Conservation (phyloP, 2,329 filamentous ascomycete species). For the Ilyonectria destructans region DNA sequence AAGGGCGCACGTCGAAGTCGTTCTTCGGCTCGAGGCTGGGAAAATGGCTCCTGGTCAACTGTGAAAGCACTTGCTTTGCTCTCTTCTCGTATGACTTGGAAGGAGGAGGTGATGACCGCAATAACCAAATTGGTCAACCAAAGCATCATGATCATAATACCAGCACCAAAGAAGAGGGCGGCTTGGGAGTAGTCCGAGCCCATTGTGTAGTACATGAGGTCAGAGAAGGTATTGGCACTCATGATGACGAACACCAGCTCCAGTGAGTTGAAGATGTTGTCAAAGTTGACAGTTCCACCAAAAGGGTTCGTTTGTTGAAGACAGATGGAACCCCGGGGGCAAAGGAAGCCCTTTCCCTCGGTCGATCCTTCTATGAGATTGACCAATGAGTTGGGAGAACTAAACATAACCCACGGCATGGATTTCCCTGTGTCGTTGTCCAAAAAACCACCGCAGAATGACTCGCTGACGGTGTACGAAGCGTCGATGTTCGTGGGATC, state of each 20-base stretch:
- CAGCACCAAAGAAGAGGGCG: slow-evolving; percentile 82
- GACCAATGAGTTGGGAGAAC: slow-evolving; percentile 56
- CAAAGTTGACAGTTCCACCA: slow-evolving; percentile 91
- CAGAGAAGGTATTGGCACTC: slow-evolving; percentile 97
- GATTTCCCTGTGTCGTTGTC: slow-evolving; percentile 70
- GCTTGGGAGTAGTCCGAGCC: slow-evolving; percentile 92
- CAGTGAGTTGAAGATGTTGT: slow-evolving; percentile 92
- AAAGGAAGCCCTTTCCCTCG: slow-evolving; percentile 87
- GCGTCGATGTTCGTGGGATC: slow-evolving; percentile 69
- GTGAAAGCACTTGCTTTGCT: slow-evolving; percentile 96
- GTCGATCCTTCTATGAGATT: slow-evolving; percentile 67
- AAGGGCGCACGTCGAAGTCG: slow-evolving; percentile 63
- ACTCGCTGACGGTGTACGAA: slow-evolving; percentile 75
- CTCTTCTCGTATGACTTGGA: slow-evolving; percentile 98
- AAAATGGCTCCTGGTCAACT: slow-evolving; percentile 72
- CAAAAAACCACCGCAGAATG: slow-evolving; percentile 91
- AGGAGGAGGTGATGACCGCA: slow-evolving; percentile 97
- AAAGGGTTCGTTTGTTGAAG: slow-evolving; percentile 85
- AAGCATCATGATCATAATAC: slow-evolving; percentile 92
- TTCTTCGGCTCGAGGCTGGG: slow-evolving; percentile 58
- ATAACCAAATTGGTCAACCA: slow-evolving; percentile 97
- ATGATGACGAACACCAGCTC: slow-evolving; percentile 98
- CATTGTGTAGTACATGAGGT: slow-evolving; percentile 94
- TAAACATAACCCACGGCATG: slow-evolving; percentile 77
- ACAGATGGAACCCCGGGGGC: slow-evolving; percentile 87